Percentiles rank a stretch among this genome's conserved stretches.
phyloP scores from a whole-genome alignment of 1,284 basidiomycete species.

The Microbotryomycetes sp. region DNA sequence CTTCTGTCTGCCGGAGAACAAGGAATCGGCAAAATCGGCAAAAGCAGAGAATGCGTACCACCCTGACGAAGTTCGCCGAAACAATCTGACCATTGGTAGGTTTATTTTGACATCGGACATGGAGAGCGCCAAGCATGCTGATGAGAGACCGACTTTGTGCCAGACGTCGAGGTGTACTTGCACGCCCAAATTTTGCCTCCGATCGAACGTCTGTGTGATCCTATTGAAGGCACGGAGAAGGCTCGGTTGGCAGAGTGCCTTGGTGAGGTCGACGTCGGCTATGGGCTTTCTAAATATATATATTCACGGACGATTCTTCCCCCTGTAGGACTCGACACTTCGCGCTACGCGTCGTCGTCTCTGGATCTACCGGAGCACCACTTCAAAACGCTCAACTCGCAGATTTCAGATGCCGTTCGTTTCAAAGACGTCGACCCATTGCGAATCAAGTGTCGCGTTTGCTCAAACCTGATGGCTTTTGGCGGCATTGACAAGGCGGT shows the following conservation, averaged over 20 bases:
- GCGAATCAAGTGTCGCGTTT: constrained; percentile 63
- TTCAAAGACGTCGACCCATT: constrained; percentile 69
- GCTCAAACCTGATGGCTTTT: constrained; percentile 58
- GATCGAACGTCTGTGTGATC: constrained; percentile 88
- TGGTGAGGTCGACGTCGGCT: constrained; percentile 49
- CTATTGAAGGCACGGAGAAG: constrained; percentile 91
- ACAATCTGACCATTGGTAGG: constrained; percentile 65
- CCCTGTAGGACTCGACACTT: constrained; percentile 68
- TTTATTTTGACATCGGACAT: constrained; percentile 6
- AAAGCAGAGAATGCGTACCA: constrained; percentile 89
- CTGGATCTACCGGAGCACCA: constrained; percentile 56
- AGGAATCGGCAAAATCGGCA: constrained; percentile 62
- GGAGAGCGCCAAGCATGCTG: background rate
- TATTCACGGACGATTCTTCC: background rate
- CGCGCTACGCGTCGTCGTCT: constrained; percentile 53
- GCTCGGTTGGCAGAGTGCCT: constrained; percentile 88
- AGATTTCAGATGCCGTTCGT: constrained; percentile 77
- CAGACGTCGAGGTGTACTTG: constrained; percentile 69
- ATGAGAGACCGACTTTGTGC: background rate
- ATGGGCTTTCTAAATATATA: background rate
- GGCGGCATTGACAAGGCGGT: constrained; percentile 58
- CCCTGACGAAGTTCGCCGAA: constrained; percentile 80
- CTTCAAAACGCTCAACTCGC: constrained; percentile 80
- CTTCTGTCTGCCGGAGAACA: constrained; percentile 75
- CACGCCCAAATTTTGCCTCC: constrained; percentile 88